phyloP scores from a whole-genome alignment of 306 rosid species.

The Luffa acutangula region DNA sequence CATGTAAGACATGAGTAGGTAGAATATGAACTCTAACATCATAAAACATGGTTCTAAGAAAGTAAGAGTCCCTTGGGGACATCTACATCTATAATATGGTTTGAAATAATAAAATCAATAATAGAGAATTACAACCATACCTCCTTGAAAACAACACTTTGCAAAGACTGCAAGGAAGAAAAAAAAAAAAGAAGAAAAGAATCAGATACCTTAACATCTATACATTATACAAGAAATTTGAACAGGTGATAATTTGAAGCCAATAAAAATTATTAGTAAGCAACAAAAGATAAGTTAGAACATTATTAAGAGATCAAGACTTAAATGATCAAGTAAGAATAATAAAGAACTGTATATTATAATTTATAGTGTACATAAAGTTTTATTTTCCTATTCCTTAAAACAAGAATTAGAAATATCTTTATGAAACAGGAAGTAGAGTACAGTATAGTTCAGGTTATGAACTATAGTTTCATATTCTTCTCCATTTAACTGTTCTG shows the following conservation, averaged over 20 bases:
- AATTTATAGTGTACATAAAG: not conserved
- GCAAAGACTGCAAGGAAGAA: slow-evolving; percentile 69
- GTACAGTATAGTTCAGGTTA: not conserved
- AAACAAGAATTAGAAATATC: not conserved
- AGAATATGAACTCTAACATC: not conserved
- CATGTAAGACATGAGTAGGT: not conserved
- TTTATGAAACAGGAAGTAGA: not conserved
- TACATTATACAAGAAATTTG: not conserved
- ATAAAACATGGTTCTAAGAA: not conserved
- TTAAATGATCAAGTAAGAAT: not conserved
- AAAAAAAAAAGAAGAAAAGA: slow-evolving; percentile 11
- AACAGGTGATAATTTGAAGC: not conserved
- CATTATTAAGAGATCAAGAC: not conserved
- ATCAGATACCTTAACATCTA: slow-evolving; percentile 18
- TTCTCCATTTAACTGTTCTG: not conserved
- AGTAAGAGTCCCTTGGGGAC: not conserved
- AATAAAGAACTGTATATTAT: not conserved
- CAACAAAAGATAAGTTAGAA: not conserved
- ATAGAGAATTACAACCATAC: slow-evolving; percentile 22
- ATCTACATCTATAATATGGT: not conserved
- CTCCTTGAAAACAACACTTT: slow-evolving; percentile 98
- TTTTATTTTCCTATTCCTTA: not conserved
- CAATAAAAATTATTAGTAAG: not conserved
- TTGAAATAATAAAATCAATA: not conserved
- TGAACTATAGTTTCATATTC: not conserved